A percentile compares a stretch with the other conserved stretches of the same genome.
Evolutionary conservation across 495 filamentous ascomycete species (phyloP).

Genomic region (Daldinia decipiens): DNA sequence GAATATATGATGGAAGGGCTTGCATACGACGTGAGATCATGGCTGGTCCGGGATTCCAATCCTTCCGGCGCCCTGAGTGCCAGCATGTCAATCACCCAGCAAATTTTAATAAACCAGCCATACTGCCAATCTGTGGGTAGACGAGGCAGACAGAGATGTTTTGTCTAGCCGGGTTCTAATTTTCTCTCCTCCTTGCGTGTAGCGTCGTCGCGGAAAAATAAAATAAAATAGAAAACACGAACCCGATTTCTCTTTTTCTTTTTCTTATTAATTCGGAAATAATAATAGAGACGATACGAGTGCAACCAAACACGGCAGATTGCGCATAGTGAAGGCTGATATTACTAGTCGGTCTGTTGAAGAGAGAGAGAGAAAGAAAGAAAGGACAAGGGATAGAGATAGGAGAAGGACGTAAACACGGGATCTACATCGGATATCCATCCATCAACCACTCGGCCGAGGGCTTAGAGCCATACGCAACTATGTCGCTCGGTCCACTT

Average conservation of each 20-base stretch:
- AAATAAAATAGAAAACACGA: too few species aligned
- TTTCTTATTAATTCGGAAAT: not conserved
- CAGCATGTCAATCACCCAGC: not conserved
- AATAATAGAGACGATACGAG: not conserved
- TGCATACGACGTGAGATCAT: constrained; percentile 9
- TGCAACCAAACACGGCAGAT: not conserved
- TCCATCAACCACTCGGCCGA: not conserved
- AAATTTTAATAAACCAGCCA: not conserved
- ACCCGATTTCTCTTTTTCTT: too few species aligned
- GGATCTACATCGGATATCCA: not conserved
- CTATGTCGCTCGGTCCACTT: constrained; percentile 51
- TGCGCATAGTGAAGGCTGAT: not conserved
- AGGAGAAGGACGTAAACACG: not conserved
- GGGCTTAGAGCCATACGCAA: not conserved
- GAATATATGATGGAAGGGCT: not conserved
- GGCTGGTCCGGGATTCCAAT: constrained; percentile 19
- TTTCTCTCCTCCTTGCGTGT: not conserved
- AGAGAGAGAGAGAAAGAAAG: too few species aligned
- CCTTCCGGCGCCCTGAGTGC: constrained; percentile 5
- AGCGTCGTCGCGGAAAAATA: not conserved
- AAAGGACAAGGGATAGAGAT: not conserved
- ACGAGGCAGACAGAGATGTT: not conserved
- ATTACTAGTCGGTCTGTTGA: not conserved
- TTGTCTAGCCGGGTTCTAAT: not conserved
- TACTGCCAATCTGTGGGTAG: not conserved